Evolutionary conservation across 2,329 filamentous ascomycete genomes (phyloP), one percentile per base, ranked within the genome.

Genomic region (Colletotrichum filicis): DNA sequence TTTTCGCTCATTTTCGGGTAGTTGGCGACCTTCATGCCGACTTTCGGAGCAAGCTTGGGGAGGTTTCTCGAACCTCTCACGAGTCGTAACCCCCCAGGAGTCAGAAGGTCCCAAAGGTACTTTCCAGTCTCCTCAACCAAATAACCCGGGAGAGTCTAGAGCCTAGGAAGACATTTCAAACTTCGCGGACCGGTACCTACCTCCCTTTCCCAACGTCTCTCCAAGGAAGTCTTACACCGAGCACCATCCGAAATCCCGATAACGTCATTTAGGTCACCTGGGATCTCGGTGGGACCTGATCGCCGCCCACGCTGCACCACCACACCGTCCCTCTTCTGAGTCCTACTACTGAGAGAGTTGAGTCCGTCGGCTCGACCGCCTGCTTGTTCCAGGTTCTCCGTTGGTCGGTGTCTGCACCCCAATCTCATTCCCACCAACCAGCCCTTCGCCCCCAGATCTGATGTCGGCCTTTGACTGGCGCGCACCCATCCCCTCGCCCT

Each of bases 241-340:
- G 56, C 66, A 73, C 66, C 66, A 73, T 70, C 71, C 66, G 66
- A 66, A 66, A 61, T 73, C 66, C 66, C 71, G 71, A 73, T 70
- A 73, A 73, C 71, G 66, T 73, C 71, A 73, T 73, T 62, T 26
- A 64, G 66, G 71, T 73, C 71, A 73, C 71, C 60, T 73, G 71
- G 66, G 71, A 70, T 73, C 70, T 73, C 46, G 46, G 66, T 60
- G 70, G 70, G 70, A 73, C 66, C 70, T 73, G 66, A 73, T 73
- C 70, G 70, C 70, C 66, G 66, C 66, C 70, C 66, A 69, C 66
- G 19, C 42, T 22, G 42, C 66, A 56, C 19, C 28, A 7, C 61
- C 52, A 28, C 30, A 49, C 60, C 46, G 32, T 65, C 32, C 35
- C 22, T 55, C 19, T 52, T 60, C 53, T 32, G 37, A 57, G 26